Evolutionary conservation across 495 filamentous ascomycete species (phyloP).

Genomic region (Neurospora cerealis): DNA sequence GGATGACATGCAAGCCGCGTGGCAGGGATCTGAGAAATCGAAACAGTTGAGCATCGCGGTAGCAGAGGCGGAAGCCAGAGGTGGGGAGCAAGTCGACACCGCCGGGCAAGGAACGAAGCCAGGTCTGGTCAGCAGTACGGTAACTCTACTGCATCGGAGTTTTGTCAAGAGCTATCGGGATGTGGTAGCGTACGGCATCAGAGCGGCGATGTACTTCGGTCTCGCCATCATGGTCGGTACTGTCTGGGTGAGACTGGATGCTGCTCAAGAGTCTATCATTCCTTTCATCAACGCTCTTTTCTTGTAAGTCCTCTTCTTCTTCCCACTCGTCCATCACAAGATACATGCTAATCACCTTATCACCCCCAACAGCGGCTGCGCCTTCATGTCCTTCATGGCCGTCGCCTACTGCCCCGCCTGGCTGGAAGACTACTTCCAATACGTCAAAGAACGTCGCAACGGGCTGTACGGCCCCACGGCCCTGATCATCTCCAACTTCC

Average conservation of each 20-base stretch:
- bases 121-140: conserved; percentile 9
- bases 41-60: conserved; percentile 9
- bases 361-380: conserved; percentile 57
- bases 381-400: conserved; percentile 90
- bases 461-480: conserved; percentile 64
- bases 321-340: neutral
- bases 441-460: conserved; percentile 69
- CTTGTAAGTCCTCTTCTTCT: conserved; percentile 11
- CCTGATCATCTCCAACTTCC: conserved; percentile 68
- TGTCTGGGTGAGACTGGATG: conserved; percentile 62
- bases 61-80: neutral
- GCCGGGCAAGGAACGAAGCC: conserved; percentile 10
- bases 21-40: conserved; percentile 22
- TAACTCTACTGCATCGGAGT: conserved; percentile 53
- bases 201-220: conserved; percentile 66
- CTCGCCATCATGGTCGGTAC: conserved; percentile 84
- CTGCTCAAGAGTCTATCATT: conserved; percentile 58
- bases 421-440: conserved; percentile 66
- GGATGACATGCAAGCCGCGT: conserved; percentile 31
- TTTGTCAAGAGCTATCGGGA: conserved; percentile 77
- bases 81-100: neutral
- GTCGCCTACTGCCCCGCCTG: conserved; percentile 76
- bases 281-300: conserved; percentile 71
- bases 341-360: conserved; percentile 14
- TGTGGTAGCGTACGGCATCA: conserved; percentile 70